These are phyloP conservation scores for Botryotinia globosa DNA, from an alignment of 2,329 filamentous ascomycete species.

Conservation along the genomic window DNA sequence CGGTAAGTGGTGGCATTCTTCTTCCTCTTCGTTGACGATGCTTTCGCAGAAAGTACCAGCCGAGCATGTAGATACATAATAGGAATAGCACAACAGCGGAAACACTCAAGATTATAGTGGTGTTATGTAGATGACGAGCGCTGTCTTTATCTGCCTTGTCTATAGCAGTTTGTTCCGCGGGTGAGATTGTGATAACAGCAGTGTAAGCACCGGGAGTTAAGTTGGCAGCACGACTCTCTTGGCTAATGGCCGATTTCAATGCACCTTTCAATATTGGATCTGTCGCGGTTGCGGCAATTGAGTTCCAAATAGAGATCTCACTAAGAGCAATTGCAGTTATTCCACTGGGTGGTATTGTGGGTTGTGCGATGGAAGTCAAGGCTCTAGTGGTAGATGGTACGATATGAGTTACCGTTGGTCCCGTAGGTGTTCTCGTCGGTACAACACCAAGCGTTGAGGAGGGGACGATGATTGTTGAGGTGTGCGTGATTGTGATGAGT, in stretches of 20 bases:
- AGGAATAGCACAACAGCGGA: neutral
- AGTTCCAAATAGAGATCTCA: neutral
- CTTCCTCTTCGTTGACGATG: neutral
- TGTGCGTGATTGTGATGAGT: neutral
- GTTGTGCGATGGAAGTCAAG: neutral
- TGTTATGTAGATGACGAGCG: fast-evolving
- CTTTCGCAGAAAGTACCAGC: neutral
- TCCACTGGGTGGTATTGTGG: neutral
- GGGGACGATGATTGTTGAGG: neutral
- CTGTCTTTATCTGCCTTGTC: no score
- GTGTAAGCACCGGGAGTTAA: neutral
- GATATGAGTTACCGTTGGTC: neutral
- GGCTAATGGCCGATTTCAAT: neutral
- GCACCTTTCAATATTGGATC: neutral
- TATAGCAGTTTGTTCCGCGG: neutral
- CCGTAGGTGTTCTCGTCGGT: neutral
- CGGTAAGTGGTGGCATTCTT: neutral
- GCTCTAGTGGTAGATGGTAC: neutral
- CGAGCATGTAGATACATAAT: neutral
- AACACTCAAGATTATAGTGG: neutral
- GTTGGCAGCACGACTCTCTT: neutral
- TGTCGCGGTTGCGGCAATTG: neutral
- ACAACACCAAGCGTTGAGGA: neutral
- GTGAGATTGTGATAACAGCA: neutral
- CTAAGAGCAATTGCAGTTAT: neutral